Conservation (phyloP, 345 rosid genomes). For the Iberis pinnata region DNA sequence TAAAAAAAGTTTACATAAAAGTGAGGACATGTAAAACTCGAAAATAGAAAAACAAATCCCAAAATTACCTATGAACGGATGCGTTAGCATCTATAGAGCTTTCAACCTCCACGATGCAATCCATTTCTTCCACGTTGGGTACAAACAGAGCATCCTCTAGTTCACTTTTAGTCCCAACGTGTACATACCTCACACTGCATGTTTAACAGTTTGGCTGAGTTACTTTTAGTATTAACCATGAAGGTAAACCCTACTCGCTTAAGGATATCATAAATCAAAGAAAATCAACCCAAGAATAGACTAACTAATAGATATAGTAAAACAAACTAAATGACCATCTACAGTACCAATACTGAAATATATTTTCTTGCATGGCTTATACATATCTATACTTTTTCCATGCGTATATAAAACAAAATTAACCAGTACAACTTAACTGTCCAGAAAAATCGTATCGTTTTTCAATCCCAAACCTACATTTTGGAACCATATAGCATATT, state of each 20-base stretch:
- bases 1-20: constrained; percentile 31
- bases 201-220: constrained; percentile 19
- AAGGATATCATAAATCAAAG: constrained; percentile 1
- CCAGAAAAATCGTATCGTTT: too few species aligned
- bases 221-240: constrained; percentile 1
- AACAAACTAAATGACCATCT: constrained; percentile 8
- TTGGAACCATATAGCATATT: constrained; percentile 1
- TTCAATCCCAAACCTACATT: constrained; percentile 9
- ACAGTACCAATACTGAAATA: neutral
- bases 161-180: constrained; percentile 61
- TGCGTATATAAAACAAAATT: neutral
- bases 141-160: constrained; percentile 57
- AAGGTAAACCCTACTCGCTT: neutral
- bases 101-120: constrained; percentile 76
- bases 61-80: constrained; percentile 60
- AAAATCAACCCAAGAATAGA: constrained; percentile 2
- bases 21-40: neutral
- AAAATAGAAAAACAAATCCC: constrained; percentile 10
- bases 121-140: constrained; percentile 42
- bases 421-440: neutral
- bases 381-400: neutral
- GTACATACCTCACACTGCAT: constrained; percentile 64
- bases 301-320: neutral
- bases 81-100: constrained; percentile 68
- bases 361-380: neutral